These are phyloP conservation scores for Tripterygium wilfordii DNA, from an alignment of 177 flowering plant genomes.

Conservation along the genomic window DNA sequence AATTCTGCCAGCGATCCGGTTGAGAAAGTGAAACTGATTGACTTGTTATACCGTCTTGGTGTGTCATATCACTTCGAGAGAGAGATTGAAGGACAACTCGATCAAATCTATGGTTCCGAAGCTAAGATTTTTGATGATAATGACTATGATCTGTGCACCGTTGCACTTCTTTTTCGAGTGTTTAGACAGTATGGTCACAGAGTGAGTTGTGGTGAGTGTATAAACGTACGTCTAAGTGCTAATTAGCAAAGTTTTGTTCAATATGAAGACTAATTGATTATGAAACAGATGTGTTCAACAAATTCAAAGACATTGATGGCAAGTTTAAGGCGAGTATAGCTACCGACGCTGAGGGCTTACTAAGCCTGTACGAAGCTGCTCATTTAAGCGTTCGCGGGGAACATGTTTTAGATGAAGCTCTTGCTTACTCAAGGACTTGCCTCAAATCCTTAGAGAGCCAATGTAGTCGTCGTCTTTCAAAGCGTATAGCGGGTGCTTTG, in stretches of 20 bases:
- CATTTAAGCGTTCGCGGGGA: constrained; percentile 14
- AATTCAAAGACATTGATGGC: constrained; percentile 8
- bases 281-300: constrained; percentile 5
- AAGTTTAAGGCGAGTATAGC: background rate
- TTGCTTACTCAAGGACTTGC: constrained; percentile 7
- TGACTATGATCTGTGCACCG: background rate
- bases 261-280: background rate
- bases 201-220: background rate
- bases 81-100: background rate
- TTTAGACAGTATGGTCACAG: background rate
- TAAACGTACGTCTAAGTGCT: background rate
- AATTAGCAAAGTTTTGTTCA: background rate
- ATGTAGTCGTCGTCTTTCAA: background rate
- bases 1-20: background rate
- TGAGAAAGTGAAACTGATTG: background rate
- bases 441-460: constrained; percentile 1
- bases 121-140: background rate
- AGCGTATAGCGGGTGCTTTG: constrained; percentile 10
- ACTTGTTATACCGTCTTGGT: background rate
- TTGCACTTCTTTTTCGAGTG: background rate
- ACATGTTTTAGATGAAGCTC: constrained; percentile 22
- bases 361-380: constrained; percentile 21
- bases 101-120: background rate
- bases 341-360: constrained; percentile 11
- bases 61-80: background rate